Evolutionary conservation across 2,329 filamentous ascomycete genomes (phyloP), one percentile per base, ranked within the genome.

Genomic region (Hymenoscyphus salicellus): DNA sequence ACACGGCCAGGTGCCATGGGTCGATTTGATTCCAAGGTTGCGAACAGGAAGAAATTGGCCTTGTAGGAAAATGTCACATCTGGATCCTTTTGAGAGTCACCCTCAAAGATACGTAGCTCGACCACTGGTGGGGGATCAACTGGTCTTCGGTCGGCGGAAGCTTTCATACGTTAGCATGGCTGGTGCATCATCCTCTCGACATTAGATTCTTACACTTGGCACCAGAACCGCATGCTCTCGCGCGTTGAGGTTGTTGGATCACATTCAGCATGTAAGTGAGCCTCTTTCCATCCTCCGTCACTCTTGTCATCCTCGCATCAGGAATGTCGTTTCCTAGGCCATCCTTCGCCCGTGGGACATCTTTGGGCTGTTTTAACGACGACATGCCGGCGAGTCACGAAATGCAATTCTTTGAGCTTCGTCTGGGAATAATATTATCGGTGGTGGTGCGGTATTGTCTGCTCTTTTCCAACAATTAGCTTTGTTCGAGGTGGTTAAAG

Each of bases 31-130:
- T 97, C 93, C 65, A 99, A 83, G 5, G 93, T 97, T 60, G 93
- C 92, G 73, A 92, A 98, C 49, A 98, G 88, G 79, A 99, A 98
- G 84, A 98, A 98, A 79, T 96, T 97, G 75, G 93, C 93, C 75
- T 96, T 94, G 81, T 97, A 96, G 65, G 87, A 85, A 73, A 96
- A 96, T 1, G 95, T 98, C 73, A 93, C 86, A 66, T 93, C 90
- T 77, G 67, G 20, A 11, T 62, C 77, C 10, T 78, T 68, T 36
- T 82, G 78, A 46, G 89, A 91, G 38, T 82, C 78, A 41, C 89
- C 91, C 75, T 97, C 91, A 72, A 88, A 92, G 69, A 98, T 90
- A 70, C 89, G 89, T 67, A 99, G 82, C 78, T 96, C 92, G 46
- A 98, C 92, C 63, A 99, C 95, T 0, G 95, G 95, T 2, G 95